These are phyloP conservation scores for Dissoconium aciculare DNA, from an alignment of 2,329 filamentous ascomycete genomes.

Conservation along the genomic window DNA sequence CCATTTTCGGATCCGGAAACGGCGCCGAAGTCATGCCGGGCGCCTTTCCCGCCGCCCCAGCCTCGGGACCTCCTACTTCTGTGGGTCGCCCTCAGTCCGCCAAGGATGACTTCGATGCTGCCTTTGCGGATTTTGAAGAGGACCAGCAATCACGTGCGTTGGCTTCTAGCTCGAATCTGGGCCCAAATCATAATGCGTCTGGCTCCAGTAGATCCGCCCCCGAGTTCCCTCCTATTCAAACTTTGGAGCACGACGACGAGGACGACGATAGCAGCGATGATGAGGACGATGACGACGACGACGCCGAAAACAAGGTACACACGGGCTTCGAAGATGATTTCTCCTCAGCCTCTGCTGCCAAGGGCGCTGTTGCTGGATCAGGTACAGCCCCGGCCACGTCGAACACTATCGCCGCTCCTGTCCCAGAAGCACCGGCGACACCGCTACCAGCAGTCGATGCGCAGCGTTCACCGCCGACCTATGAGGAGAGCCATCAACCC, in stretches of 20 bases:
- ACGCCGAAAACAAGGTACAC: constrained; percentile 29
- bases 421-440: constrained; percentile 10
- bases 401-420: neutral
- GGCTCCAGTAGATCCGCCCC: constrained; percentile 31
- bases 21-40: constrained; percentile 34
- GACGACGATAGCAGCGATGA: constrained; percentile 54
- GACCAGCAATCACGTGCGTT: constrained; percentile 16
- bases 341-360: constrained; percentile 41
- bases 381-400: constrained; percentile 4
- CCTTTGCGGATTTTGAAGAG: constrained; percentile 58
- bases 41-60: constrained; percentile 34
- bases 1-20: too few relatives aligned
- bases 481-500: constrained; percentile 31
- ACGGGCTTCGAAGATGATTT: constrained; percentile 86
- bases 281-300: constrained; percentile 78
- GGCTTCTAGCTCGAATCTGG: too few relatives aligned
- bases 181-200: too few relatives aligned
- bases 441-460: constrained; percentile 38
- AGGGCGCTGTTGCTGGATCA: constrained; percentile 3
- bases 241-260: constrained; percentile 61
- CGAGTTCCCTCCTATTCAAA: constrained; percentile 90
- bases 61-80: too few relatives aligned
- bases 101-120: constrained; percentile 63
- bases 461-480: constrained; percentile 44
- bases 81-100: too few relatives aligned